These are phyloP conservation scores for Parafenestella ontariensis DNA, from an alignment of 2,329 filamentous ascomycete species.

Conservation along the genomic window DNA sequence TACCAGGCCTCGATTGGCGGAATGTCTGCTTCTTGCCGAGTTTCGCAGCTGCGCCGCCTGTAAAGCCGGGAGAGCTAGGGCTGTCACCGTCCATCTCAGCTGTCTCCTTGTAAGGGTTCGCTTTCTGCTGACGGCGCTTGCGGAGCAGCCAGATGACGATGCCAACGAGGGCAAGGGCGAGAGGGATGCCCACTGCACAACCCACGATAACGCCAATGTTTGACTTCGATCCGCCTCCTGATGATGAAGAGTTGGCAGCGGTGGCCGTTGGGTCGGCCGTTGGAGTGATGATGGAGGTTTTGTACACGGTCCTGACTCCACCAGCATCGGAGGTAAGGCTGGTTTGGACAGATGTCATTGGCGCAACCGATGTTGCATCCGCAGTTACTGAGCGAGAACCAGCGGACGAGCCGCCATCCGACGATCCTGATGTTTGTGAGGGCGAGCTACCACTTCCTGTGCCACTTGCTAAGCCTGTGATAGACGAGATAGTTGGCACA, in stretches of 20 bases:
- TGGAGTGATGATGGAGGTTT: conserved; percentile 28
- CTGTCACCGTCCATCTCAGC: conserved; percentile 20
- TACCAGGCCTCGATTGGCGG: conserved; percentile 19
- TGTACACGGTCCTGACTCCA: conserved; percentile 30
- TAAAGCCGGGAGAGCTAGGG: conserved; percentile 22
- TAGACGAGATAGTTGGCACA: conserved; percentile 28
- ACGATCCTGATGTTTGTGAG: conserved; percentile 22
- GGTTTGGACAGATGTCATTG: conserved; percentile 33
- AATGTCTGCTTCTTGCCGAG: conserved; percentile 27
- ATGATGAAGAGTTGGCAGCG: conserved; percentile 1
- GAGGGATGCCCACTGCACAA: conserved; percentile 46
- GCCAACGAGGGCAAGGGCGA: conserved; percentile 38
- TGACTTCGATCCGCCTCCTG: conserved; percentile 18
- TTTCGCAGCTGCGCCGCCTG: conserved; percentile 33
- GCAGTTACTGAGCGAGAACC: conserved; percentile 2
- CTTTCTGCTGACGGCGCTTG: conserved; percentile 36
- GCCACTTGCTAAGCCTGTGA: conserved; percentile 35
- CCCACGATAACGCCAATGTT: conserved; percentile 44
- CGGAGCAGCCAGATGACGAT: conserved; percentile 43
- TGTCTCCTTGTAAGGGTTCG: conserved; percentile 23
- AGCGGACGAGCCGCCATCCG: conserved; percentile 9
- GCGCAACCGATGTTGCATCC: conserved; percentile 8
- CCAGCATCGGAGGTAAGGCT: conserved; percentile 33
- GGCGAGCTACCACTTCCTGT: conserved; percentile 14
- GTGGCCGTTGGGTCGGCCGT: conserved; percentile 9